Base-by-base conservation (phyloP, 805 yeast species). In the Candida morakotiae region DNA sequence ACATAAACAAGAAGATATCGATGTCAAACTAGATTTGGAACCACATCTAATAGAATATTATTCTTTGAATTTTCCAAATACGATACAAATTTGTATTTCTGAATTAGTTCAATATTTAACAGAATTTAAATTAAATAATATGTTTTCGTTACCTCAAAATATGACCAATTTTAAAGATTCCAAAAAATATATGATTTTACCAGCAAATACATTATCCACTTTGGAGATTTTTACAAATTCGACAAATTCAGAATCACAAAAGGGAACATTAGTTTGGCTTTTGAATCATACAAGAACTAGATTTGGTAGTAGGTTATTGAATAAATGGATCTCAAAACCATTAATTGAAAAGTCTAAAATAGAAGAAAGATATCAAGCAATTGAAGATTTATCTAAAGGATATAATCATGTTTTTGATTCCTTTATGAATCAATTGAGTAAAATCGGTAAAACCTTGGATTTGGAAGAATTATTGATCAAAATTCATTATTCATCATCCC, bases 201-300 rank as follows among this genome's bases (percentile, higher is more conserved):
- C 83, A 38, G 74, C 82, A 1, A 79, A 75, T 48, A 79, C 95
- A 0, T 47, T 93, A 4, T 69, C 71, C 22, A 79, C 84, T 29
- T 61, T 93, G 15, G 97, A 93, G 51, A 73, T 93, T 1, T 87
- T 85, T 49, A 63, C 65, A 15, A 86, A 86, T 48, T 60, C 70
- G 3, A 78, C 93, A 0, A 79, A 79, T 43, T 50, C 57, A 11
- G 55, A 62, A 9, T 61, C 69, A 4, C 65, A 64, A 7, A 60
- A 68, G 22, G 98, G 97, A 0, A 78, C 96, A 0, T 60, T 91
- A 10, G 55, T 85, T 11, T 86, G 94, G 88, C 64, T 87, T 2
- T 48, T 93, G 42, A 84, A 91, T 53, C 88, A 83, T 46, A 86
- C 98, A 0, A 62, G 77, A 23, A 86, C 98, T 0, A 67, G 72